Base-by-base conservation (phyloP, 140 eudicot genomes). In the Senecio squalidus region DNA sequence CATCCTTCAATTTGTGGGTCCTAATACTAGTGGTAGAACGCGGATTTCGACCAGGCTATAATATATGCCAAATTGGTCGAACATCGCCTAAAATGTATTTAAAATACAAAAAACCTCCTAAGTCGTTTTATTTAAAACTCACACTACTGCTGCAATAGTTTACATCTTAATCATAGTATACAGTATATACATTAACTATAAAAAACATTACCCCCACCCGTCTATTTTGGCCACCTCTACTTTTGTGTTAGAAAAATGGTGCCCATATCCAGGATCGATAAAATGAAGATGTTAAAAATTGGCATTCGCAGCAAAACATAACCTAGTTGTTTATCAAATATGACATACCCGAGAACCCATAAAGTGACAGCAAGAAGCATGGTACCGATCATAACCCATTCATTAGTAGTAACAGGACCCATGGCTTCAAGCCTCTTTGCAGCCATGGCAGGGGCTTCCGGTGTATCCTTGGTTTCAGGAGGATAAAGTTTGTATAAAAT, bases 371-470 rank as follows among this genome's bases (percentile, higher is more conserved):
- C 96, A 76, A 88, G 88, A 78, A 82, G 66, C 96, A 88, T 88
- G 38, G 96, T 88, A 54, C 72, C 91, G 10, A 84, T 74, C 96
- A 88, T 88, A 33, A 81, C 85, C 96, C 94, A 88, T 64, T 84
- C 96, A 54, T 88, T 81, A 62, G 73, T 81, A 23, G 90, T 81
- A 31, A 84, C 88, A 6, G 96, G 96, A 31, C 96, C 96, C 96
- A 88, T 88, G 30, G 29, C 78, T 60, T 76, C 75, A 66, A 88
- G 77, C 66, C 77, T 81, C 58, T 75, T 78, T 62, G 96, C 76
- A 68, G 94, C 96, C 84, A 81, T 62, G 15, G 88, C 96, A 60
- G 96, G 96, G 63, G 96, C 96, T 50, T 88, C 96, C 0, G 96
- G 96, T 38, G 96, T 88, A 62, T 88, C 96, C 65, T 84, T 88